Evolutionary conservation across 2,329 filamentous ascomycete species (phyloP), one percentile per base, ranked within the genome.

Genomic region (Penicillium corylophilum): DNA sequence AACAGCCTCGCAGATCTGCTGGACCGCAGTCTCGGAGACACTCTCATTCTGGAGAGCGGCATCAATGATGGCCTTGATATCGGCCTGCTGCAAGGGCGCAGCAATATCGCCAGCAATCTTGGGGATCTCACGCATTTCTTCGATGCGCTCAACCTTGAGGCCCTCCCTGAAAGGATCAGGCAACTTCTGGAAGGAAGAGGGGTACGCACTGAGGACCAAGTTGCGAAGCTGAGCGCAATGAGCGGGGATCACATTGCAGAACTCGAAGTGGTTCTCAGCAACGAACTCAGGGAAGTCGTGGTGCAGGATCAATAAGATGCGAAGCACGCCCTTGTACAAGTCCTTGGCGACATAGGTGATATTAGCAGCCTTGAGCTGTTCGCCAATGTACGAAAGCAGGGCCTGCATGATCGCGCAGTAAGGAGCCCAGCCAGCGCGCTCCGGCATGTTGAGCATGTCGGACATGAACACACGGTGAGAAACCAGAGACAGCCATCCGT

Each of bases 251-350:
- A 84, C 85, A 62, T 88, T 86, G 74, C 87, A 91, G 46, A 99
- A 83, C 60, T 85, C 83, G 60, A 89, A 84, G 67, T 95, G 89
- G 69, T 95, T 90, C 62, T 92, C 89, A 5, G 89, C 88, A 38
- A 99, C 76, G 71, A 96, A 99, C 50, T 96, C 91, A 0, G 93
- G 89, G 72, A 90, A 97, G 70, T 99, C 94, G 67, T 97, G 94
- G 61, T 96, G 89, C 47, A 99, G 77, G 46, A 95, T 82, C 29
- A 95, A 77, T 48, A 97, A 76, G 53, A 96, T 82, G 66, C 95
- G 91, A 43, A 95, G 77, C 1, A 89, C 84, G 8, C 87, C 90
- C 54, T 90, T 86, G 70, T 96, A 96, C 55, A 95, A 83, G 48
- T 93, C 89, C 68, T 90, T 92, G 29, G 86, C 84, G 45, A 89